phyloP scores from a whole-genome alignment of 176 grass and related monocot species.

The Zoysia pacifica region DNA sequence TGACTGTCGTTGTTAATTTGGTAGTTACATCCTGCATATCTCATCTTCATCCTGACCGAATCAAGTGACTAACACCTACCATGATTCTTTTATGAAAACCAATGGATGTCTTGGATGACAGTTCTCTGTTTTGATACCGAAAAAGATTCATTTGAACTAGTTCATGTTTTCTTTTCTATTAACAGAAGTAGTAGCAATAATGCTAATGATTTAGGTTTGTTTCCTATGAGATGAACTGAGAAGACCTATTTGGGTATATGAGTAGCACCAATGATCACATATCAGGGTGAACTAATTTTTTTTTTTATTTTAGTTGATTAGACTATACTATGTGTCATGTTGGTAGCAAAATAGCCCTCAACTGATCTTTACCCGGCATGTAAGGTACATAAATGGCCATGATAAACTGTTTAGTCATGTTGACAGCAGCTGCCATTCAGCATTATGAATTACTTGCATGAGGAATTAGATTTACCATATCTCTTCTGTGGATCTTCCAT shows the following conservation, averaged over 20 bases:
- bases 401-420: constrained; percentile 7
- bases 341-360: background rate
- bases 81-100: background rate
- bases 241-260: background rate
- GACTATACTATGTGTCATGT: background rate
- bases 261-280: background rate
- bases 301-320: background rate
- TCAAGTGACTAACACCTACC: background rate
- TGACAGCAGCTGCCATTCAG: background rate
- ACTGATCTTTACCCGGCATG: background rate
- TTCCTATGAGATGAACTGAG: background rate
- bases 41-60: background rate
- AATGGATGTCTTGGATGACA: background rate
- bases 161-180: background rate
- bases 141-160: background rate
- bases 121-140: background rate
- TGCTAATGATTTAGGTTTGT: background rate
- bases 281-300: background rate
- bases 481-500: background rate
- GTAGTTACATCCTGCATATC: background rate
- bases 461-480: background rate
- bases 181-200: background rate
- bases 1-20: background rate
- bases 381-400: background rate
- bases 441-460: background rate